phyloP scores from a whole-genome alignment of 108 stramenopile genomes.

The Cyclotella kingstonii region DNA sequence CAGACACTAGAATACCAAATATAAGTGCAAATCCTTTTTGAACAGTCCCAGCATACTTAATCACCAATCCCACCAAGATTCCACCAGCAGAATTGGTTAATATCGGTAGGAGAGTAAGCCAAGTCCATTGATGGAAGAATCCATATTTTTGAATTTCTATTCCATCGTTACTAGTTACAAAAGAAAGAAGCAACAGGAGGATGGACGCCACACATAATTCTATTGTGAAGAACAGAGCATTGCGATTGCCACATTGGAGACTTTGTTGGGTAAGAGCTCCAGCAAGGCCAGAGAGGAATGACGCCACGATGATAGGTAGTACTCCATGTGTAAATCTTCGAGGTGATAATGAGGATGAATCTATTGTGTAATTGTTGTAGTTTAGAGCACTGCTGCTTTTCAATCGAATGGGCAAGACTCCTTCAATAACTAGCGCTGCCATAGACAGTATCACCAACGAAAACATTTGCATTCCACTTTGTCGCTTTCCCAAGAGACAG shows the following conservation, averaged over 20 bases:
- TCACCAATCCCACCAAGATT: constrained; percentile 91
- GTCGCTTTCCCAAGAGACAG: constrained; percentile 82
- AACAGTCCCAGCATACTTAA: constrained; percentile 89
- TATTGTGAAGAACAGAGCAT: constrained; percentile 84
- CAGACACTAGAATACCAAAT: constrained; percentile 80
- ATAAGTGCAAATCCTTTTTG: constrained; percentile 90
- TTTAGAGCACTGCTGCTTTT: too few relatives aligned
- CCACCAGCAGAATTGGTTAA: constrained; percentile 87
- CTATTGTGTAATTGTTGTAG: too few relatives aligned
- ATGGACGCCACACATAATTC: constrained; percentile 81
- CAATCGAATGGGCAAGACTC: constrained; percentile 38
- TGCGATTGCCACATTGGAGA: constrained; percentile 71
- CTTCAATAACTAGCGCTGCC: constrained; percentile 82
- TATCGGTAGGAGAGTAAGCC: constrained; percentile 76
- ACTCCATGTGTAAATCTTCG: constrained; percentile 76
- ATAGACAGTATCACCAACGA: constrained; percentile 77
- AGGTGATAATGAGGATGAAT: constrained; percentile 17
- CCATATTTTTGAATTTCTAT: constrained; percentile 52
- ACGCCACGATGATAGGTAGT: constrained; percentile 73
- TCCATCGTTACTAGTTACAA: constrained; percentile 60
- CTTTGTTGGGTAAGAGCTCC: constrained; percentile 90
- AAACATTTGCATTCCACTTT: constrained; percentile 78
- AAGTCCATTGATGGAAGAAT: constrained; percentile 81
- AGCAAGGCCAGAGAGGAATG: constrained; percentile 84
- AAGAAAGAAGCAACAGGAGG: constrained; percentile 45